phyloP scores from a whole-genome alignment of 1,284 basidiomycete genomes.

The Heterobasidion annosum region DNA sequence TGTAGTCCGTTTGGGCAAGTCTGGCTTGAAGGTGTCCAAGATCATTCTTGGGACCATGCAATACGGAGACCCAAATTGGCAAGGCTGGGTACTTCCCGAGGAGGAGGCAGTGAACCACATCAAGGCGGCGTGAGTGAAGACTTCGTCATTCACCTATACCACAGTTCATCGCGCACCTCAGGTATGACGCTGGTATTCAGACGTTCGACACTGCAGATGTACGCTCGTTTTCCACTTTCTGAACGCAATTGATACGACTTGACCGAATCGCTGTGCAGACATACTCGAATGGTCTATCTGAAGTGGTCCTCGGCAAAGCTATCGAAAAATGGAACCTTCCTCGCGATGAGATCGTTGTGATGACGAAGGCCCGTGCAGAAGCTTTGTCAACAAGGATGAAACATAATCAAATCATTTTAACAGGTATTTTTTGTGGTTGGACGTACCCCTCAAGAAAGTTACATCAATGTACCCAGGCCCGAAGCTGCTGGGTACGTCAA shows the following conservation, averaged over 20 bases:
- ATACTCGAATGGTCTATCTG: conserved; percentile 3
- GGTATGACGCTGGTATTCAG: conserved; percentile 44
- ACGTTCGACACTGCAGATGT: conserved; percentile 63
- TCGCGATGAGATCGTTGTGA: conserved; percentile 7
- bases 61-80: conserved; percentile 21
- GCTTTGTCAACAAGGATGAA: background rate
- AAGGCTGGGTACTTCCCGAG: conserved; percentile 44
- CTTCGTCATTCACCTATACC: background rate
- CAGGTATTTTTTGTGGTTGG: background rate
- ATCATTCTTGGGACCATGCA: conserved; percentile 29
- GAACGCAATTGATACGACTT: background rate
- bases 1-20: conserved; percentile 6
- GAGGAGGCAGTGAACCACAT: conserved; percentile 49
- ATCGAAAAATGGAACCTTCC: conserved; percentile 5
- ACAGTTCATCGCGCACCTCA: background rate
- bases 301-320: conserved; percentile 5
- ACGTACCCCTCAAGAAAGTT: background rate
- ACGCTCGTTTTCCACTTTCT: background rate
- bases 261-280: background rate
- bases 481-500: conserved; percentile 1
- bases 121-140: conserved; percentile 33
- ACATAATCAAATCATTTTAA: background rate
- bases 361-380: background rate
- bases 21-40: conserved; percentile 9
- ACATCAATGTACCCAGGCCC: background rate